Base-by-base conservation (phyloP, 805 yeast species). In the Kodamaea restingae region DNA sequence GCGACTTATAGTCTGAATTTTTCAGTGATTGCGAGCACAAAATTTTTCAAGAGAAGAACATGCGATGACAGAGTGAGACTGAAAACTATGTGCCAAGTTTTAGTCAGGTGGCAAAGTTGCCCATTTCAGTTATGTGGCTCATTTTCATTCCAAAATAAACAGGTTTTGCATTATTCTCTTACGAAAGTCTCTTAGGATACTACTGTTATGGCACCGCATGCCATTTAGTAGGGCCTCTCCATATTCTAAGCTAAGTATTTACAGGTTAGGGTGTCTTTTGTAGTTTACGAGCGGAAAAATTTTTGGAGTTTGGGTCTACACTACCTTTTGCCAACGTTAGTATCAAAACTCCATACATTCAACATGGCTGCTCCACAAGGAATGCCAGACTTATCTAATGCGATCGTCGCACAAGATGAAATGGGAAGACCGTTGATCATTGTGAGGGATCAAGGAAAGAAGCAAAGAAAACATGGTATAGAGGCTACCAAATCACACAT, bases 361-460 rank as follows among this genome's bases (percentile, higher is more conserved):
- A 43, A 18, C 32, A 47, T 47, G 45, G 45, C 45, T 11, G 50
- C 48, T 24, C 46, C 37, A 29, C 45, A 42, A 28, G 47, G 42
- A 37, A 75, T 80, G 84, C 96, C 96, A 29, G 98, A 93, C 63
- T 72, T 93, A 76, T 90, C 98, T 51, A 93, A 95, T 57, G 98
- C 98, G 65, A 88, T 93, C 54, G 88, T 93, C 71, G 98, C 98
- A 3, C 98, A 91, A 65, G 99, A 93, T 62, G 99, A 93, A 65
- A 87, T 85, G 90, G 99, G 99, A 15, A 82, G 98, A 65, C 99
- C 99, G 15, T 88, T 93, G 61, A 91, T 93, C 58, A 93, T 93
- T 60, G 99, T 93, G 39, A 80, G 93, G 60, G 99, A 93, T 60
- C 78, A 66, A 56, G 80, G 78, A 26, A 60, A 62, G 88, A 93